These are phyloP conservation scores for Fusarium floridanum DNA, from an alignment of 2,329 filamentous ascomycete genomes.

Conservation along the genomic window DNA sequence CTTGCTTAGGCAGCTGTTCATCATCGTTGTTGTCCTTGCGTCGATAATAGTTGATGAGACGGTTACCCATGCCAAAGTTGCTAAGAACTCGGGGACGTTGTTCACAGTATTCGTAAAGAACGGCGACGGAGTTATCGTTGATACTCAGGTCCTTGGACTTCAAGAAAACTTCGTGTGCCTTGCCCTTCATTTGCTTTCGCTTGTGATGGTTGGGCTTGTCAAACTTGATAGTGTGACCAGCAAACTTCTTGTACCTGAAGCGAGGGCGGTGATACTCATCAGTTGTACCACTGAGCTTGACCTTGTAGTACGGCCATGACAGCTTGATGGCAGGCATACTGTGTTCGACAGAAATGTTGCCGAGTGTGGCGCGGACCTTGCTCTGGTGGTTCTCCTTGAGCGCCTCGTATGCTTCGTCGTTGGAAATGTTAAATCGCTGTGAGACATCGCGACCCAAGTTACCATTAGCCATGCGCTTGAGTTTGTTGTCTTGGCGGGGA, in stretches of 20 bases:
- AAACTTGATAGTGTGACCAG: conserved; percentile 78
- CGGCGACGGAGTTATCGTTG: conserved; percentile 87
- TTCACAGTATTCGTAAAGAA: conserved; percentile 96
- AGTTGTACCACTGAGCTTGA: conserved; percentile 80
- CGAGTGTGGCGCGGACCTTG: conserved; percentile 93
- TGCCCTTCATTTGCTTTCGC: conserved; percentile 85
- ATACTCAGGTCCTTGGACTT: conserved; percentile 86
- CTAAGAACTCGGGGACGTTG: conserved; percentile 92
- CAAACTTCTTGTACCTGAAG: conserved; percentile 77
- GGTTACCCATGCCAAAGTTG: conserved; percentile 97
- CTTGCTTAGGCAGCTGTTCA: conserved; percentile 79
- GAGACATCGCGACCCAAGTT: conserved; percentile 79
- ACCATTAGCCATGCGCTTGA: conserved; percentile 76
- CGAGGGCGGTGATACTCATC: conserved; percentile 87
- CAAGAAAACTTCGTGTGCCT: conserved; percentile 82
- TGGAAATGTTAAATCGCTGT: conserved; percentile 93
- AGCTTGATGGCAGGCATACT: conserved; percentile 91
- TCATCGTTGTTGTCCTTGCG: conserved; percentile 82
- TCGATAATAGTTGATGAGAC: conserved; percentile 96
- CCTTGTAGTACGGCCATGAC: conserved; percentile 96
- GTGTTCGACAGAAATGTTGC: conserved; percentile 93
- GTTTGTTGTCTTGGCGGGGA: conserved; percentile 66
- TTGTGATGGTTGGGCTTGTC: conserved; percentile 79
- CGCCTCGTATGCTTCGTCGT: conserved; percentile 94
- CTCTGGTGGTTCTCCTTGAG: conserved; percentile 97